Conservation (phyloP, 257 asterid genomes). For the Agastache rugosa region DNA sequence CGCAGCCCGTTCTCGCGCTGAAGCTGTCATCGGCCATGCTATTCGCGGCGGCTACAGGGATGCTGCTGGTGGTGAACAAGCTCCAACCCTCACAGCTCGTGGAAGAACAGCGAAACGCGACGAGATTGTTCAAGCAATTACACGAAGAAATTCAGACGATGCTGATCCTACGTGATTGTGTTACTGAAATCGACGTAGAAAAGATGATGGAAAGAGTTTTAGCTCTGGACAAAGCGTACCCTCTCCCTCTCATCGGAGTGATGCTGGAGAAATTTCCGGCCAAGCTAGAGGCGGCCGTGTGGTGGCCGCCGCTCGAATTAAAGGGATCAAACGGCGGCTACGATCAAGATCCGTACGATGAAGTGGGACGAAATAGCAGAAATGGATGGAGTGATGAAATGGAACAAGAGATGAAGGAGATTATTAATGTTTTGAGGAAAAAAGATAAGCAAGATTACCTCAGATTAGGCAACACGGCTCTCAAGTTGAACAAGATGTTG, state of each 20-base stretch:
- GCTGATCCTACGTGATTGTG: not conserved
- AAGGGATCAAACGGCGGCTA: not conserved
- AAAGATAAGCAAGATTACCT: slow-evolving; percentile 37
- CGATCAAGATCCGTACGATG: not conserved
- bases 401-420: slow-evolving; percentile 36
- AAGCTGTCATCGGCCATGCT: slow-evolving; percentile 18
- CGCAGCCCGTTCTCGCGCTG: slow-evolving; percentile 23
- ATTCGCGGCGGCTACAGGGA: slow-evolving; percentile 34
- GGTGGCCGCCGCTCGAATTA: slow-evolving; percentile 35
- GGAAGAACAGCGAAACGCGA: slow-evolving; percentile 39
- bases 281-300: slow-evolving; percentile 30
- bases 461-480: slow-evolving; percentile 36
- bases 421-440: slow-evolving; percentile 15
- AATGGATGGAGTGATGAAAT: slow-evolving; percentile 24
- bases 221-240: slow-evolving; percentile 43
- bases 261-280: slow-evolving; percentile 45
- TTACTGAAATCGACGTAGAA: slow-evolving; percentile 20
- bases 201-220: slow-evolving; percentile 27
- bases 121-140: slow-evolving; percentile 37
- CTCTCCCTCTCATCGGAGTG: slow-evolving; percentile 39
- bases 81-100: slow-evolving; percentile 46
- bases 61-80: slow-evolving; percentile 38
- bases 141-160: slow-evolving; percentile 25
- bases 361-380: not conserved
- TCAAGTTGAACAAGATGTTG: slow-evolving; percentile 34